A percentile compares a stretch with the other conserved stretches of the same genome.
Conservation (phyloP, 2,329 filamentous ascomycete genomes). For the Hypoxylon sp. region DNA sequence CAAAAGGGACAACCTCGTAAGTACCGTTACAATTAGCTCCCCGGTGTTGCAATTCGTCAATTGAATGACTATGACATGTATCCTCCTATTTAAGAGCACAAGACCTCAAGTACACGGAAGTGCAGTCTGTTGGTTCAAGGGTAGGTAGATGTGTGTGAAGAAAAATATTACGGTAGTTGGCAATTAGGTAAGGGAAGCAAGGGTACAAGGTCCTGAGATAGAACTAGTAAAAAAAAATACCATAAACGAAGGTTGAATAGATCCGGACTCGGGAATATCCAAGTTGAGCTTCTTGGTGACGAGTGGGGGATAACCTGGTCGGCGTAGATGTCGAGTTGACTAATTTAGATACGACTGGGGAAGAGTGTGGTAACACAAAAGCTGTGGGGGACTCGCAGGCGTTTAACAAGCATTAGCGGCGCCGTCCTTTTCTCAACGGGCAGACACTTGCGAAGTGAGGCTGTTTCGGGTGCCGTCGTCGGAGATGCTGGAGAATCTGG, state of each 20-base stretch:
- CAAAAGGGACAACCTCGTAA: slow-evolving; percentile 31
- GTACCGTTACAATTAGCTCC: slow-evolving; percentile 18
- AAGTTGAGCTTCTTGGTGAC: slow-evolving; percentile 22
- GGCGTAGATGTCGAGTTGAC: slow-evolving; percentile 28
- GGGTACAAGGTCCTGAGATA: slow-evolving; percentile 10
- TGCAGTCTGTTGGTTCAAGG: slow-evolving; percentile 9
- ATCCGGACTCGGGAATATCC: slow-evolving; percentile 22
- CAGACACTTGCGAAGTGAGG: slow-evolving; percentile 21
- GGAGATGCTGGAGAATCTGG: slow-evolving; percentile 12
- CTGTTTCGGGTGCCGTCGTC: slow-evolving; percentile 16
- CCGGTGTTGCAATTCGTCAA: slow-evolving; percentile 26
- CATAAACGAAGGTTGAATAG: slow-evolving; percentile 21
- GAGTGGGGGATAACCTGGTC: slow-evolving; percentile 28
- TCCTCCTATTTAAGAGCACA: too few relatives aligned
- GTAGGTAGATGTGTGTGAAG: slow-evolving; percentile 5
- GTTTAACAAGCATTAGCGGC: slow-evolving; percentile 37
- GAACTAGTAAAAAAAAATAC: slow-evolving; percentile 13
- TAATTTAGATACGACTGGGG: slow-evolving; percentile 24
- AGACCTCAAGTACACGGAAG: too few relatives aligned
- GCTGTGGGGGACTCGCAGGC: slow-evolving; percentile 24
- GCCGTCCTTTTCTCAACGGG: slow-evolving; percentile 33
- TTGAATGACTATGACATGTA: too few relatives aligned
- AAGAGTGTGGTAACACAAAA: slow-evolving; percentile 37
- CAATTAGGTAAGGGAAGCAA: slow-evolving; percentile 19
- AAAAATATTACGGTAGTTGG: slow-evolving; percentile 20